phyloP scores from a whole-genome alignment of 768 basidiomycete genomes.

The Suillus paluster region DNA sequence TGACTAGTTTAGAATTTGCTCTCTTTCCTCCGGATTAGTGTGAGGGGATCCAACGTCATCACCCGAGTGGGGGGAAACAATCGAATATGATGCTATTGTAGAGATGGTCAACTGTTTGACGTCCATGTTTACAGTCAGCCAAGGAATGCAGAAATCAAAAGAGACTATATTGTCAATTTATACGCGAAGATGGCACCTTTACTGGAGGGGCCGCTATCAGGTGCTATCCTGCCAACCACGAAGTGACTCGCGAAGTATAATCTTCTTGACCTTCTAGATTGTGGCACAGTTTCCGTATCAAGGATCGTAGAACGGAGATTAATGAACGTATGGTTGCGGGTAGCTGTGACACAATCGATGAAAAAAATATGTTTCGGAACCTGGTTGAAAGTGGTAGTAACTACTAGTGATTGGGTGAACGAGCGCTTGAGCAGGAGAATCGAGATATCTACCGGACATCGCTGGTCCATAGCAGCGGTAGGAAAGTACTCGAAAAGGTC shows the following conservation, averaged over 20 bases:
- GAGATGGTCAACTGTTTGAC: background rate
- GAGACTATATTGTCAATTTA: background rate
- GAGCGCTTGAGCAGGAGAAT: background rate
- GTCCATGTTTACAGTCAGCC: background rate
- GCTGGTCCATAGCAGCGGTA: background rate
- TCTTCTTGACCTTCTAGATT: background rate
- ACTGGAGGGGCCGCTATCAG: background rate
- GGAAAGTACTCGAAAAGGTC: background rate
- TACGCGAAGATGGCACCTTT: background rate
- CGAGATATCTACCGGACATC: background rate
- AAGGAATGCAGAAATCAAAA: background rate
- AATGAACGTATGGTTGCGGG: background rate
- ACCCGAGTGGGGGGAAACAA: background rate
- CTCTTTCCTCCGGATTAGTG: background rate
- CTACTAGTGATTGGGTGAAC: background rate
- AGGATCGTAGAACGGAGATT: background rate
- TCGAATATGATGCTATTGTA: background rate
- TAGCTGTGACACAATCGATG: background rate
- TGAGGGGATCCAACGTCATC: background rate
- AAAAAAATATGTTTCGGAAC: background rate
- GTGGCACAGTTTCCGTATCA: background rate
- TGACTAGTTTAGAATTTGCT: background rate
- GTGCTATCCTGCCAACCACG: background rate
- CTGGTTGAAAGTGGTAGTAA: background rate
- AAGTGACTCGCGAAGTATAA: background rate